phyloP scores from a whole-genome alignment of 257 asterid genomes.

The Capsicum chinense region DNA sequence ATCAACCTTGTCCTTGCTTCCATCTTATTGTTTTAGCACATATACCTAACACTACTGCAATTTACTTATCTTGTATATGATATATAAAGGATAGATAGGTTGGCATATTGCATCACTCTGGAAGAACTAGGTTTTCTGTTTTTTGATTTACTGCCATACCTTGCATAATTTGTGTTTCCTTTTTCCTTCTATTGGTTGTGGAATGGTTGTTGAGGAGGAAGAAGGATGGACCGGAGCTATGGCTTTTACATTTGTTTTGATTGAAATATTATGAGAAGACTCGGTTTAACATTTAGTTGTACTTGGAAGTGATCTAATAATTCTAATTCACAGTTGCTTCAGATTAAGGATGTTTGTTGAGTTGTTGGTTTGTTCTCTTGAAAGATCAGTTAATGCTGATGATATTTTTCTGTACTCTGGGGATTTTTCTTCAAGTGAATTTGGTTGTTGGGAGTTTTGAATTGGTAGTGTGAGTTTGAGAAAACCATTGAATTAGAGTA shows the following conservation, averaged over 20 bases:
- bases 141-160: neutral
- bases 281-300: neutral
- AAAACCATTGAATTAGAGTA: neutral
- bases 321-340: neutral
- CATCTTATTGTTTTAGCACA: constrained; percentile 1
- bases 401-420: neutral
- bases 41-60: neutral
- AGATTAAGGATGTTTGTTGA: neutral
- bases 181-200: constrained; percentile 1
- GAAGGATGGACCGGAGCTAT: neutral
- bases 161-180: neutral
- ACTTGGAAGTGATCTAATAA: neutral
- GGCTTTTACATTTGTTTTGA: neutral
- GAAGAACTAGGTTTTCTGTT: neutral
- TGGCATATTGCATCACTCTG: constrained; percentile 3
- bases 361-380: neutral
- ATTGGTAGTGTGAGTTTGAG: neutral
- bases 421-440: neutral
- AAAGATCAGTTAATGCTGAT: neutral
- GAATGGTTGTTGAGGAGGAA: neutral
- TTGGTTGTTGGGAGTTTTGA: constrained; percentile 14
- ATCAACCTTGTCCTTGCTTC: neutral
- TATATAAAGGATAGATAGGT: neutral
- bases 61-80: neutral
- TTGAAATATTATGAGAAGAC: neutral